phyloP scores from a whole-genome alignment of 2,329 filamentous ascomycete species.

The Monosporascus sp. region DNA sequence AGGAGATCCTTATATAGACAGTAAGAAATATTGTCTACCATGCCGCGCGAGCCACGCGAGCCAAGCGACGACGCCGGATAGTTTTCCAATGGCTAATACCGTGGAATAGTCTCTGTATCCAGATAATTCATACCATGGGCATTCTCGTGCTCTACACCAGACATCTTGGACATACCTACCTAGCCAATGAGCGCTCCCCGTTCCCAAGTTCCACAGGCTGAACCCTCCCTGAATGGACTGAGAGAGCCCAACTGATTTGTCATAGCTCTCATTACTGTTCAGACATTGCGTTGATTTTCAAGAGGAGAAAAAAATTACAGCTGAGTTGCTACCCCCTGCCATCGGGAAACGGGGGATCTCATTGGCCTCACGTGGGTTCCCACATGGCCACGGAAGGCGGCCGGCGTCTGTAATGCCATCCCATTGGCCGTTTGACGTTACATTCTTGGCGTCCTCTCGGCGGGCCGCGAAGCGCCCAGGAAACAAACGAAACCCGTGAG shows the following conservation, averaged over 20 bases:
- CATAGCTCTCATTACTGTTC: background rate
- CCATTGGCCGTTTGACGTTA: constrained; percentile 7
- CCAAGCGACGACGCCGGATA: background rate
- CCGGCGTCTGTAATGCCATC: constrained; percentile 27
- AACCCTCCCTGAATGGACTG: no score
- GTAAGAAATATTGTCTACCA: background rate
- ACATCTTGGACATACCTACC: background rate
- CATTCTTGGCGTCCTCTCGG: constrained; percentile 8
- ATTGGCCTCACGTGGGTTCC: constrained; percentile 11
- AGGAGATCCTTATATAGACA: background rate
- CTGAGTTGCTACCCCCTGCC: background rate
- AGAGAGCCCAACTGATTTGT: background rate
- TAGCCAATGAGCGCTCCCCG: background rate
- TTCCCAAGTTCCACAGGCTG: background rate
- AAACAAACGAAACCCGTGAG: constrained; percentile 5
- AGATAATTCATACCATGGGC: background rate
- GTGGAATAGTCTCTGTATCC: background rate
- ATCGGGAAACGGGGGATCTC: background rate
- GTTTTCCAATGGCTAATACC: background rate
- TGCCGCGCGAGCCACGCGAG: background rate
- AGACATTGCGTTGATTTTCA: no score
- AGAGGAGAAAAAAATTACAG: background rate
- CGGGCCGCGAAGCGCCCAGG: constrained; percentile 9
- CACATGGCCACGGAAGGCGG: constrained; percentile 18
- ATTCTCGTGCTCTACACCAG: background rate